A percentile compares a stretch with the other conserved stretches of the same genome.
Evolutionary conservation across 768 basidiomycete genomes (phyloP).

Genomic region (Agrocybe praecox): DNA sequence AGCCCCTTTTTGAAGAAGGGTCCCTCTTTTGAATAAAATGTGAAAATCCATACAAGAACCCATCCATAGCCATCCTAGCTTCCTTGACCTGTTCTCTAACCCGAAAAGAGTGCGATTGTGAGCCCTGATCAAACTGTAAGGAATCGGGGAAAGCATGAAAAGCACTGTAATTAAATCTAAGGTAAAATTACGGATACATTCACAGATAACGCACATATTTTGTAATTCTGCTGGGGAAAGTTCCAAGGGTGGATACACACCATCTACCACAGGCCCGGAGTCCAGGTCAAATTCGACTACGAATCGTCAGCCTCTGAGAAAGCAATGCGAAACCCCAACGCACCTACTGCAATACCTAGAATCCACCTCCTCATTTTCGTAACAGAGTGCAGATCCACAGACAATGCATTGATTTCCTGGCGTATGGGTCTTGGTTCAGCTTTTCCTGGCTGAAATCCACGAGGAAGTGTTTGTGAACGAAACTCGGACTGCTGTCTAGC

Average conservation of each 20-base stretch:
- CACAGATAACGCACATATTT: conserved; percentile 67
- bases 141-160: conserved; percentile 95
- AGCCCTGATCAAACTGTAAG: conserved; percentile 80
- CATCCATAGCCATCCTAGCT: conserved; percentile 50
- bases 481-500: conserved; percentile 25
- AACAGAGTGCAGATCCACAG: conserved; percentile 49
- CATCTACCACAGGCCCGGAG: conserved; percentile 76
- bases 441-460: conserved; percentile 30
- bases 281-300: conserved; percentile 90
- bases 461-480: conserved; percentile 50
- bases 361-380: conserved; percentile 66
- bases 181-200: not conserved
- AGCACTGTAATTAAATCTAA: conserved; percentile 50
- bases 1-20: conserved; percentile 70
- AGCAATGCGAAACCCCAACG: conserved; percentile 16
- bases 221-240: conserved; percentile 70
- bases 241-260: conserved; percentile 67
- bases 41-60: conserved; percentile 77
- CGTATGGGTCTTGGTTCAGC: conserved; percentile 27
- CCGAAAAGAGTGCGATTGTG: conserved; percentile 85
- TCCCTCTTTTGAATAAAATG: conserved; percentile 77
- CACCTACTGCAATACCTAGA: conserved; percentile 66
- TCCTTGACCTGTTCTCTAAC: conserved; percentile 54
- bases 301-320: conserved; percentile 2
- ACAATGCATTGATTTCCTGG: conserved; percentile 41